phyloP scores from a whole-genome alignment of 768 basidiomycete genomes.

The Lactarius evosmus region DNA sequence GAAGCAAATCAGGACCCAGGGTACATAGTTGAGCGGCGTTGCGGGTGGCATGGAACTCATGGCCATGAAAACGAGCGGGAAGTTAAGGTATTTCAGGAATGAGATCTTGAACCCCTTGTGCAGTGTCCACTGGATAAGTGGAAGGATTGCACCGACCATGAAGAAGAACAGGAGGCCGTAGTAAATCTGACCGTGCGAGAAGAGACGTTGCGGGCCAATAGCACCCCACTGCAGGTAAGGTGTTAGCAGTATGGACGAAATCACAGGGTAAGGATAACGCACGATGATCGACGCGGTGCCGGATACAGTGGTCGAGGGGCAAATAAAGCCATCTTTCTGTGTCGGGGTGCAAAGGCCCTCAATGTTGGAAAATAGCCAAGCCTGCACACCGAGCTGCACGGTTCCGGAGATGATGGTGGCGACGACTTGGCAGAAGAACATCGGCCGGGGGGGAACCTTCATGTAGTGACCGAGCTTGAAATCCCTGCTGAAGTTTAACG shows the following conservation, averaged over 20 bases:
- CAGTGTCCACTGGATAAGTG: conserved; percentile 52
- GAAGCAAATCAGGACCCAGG: conserved; percentile 39
- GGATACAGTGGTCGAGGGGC: conserved; percentile 48
- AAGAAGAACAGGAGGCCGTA: conserved; percentile 62
- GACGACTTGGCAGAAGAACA: too few species aligned
- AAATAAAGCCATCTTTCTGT: conserved; percentile 38
- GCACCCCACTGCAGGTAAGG: conserved; percentile 3
- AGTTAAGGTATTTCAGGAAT: conserved; percentile 59
- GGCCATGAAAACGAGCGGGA: conserved; percentile 43
- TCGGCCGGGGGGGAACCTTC: too few species aligned
- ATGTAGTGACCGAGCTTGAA: too few species aligned
- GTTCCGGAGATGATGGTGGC: too few species aligned
- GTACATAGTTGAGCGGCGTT: conserved; percentile 40
- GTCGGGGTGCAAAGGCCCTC: conserved; percentile 43
- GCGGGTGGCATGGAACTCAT: conserved; percentile 43
- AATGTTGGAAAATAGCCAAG: conserved; percentile 11
- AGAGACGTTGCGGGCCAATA: neutral
- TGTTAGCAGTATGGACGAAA: neutral
- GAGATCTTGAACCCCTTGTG: conserved; percentile 13
- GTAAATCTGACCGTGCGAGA: neutral
- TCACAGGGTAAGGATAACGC: neutral
- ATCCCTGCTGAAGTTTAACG: conserved; percentile 55
- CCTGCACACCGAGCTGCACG: too few species aligned
- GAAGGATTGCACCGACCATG: conserved; percentile 66
- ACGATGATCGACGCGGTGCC: conserved; percentile 29